phyloP scores from a whole-genome alignment of 1,139 yeast genomes.

The Insectozyma bohioensis region DNA sequence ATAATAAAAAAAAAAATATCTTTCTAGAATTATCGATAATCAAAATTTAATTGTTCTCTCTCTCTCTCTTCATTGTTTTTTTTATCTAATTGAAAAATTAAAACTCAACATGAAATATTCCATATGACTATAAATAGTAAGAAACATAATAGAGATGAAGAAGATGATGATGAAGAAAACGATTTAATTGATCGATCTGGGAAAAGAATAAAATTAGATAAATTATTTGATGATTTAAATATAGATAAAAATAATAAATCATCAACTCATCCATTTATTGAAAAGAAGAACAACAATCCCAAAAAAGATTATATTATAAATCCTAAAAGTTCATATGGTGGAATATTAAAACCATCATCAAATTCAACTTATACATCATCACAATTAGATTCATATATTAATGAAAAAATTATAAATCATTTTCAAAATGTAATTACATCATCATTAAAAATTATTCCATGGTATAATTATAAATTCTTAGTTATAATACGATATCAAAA shows the following conservation, averaged over 20 bases:
- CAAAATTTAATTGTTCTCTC: too few species aligned
- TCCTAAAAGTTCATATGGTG: constrained; percentile 4
- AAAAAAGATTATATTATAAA: constrained; percentile 6
- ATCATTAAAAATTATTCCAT: constrained; percentile 16
- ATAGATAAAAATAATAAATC: constrained; percentile 5
- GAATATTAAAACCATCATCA: constrained; percentile 4
- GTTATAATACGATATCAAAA: constrained; percentile 30
- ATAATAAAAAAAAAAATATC: too few species aligned
- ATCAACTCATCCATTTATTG: neutral
- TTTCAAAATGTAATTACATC: constrained; percentile 8
- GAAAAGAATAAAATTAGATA: constrained; percentile 16
- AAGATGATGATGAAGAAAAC: constrained; percentile 11
- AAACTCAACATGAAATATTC: too few species aligned
- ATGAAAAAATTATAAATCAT: constrained; percentile 11
- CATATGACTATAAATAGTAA: constrained; percentile 4
- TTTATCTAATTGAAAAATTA: too few species aligned
- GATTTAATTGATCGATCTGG: constrained; percentile 10
- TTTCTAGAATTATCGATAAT: too few species aligned
- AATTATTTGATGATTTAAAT: constrained; percentile 13
- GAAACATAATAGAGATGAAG: constrained; percentile 11
- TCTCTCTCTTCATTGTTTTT: too few species aligned
- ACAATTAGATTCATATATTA: constrained; percentile 11
- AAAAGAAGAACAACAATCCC: constrained; percentile 3
- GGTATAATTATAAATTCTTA: constrained; percentile 27
- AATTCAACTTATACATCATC: constrained; percentile 8